Conservation (phyloP, 2,329 filamentous ascomycete genomes). For the Ambrosiella xylebori region DNA sequence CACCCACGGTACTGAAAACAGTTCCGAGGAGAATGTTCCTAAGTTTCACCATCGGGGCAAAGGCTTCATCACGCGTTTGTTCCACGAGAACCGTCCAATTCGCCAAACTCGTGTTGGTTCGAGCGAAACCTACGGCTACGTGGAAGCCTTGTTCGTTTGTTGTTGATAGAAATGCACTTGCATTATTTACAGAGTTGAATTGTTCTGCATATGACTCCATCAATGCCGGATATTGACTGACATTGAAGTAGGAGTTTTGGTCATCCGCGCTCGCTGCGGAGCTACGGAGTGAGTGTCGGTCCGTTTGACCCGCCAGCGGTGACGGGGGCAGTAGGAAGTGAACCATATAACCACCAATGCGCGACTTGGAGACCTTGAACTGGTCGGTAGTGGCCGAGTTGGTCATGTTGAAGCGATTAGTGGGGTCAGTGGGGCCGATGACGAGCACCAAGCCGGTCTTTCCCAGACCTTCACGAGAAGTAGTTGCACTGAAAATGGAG, state of each 20-base stretch:
- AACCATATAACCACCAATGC: constrained; percentile 20
- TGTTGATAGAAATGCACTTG: constrained; percentile 50
- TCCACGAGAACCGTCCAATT: constrained; percentile 76
- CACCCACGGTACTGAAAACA: constrained; percentile 65
- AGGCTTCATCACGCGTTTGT: constrained; percentile 56
- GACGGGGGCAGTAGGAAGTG: constrained; percentile 45
- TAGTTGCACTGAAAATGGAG: constrained; percentile 43
- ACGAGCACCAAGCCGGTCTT: constrained; percentile 52
- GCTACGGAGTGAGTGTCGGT: constrained; percentile 33
- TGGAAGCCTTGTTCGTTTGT: constrained; percentile 50
- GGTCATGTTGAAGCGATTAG: constrained; percentile 45
- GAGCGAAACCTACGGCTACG: constrained; percentile 69
- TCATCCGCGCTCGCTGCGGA: constrained; percentile 6
- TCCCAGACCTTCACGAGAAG: constrained; percentile 52
- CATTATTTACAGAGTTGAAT: constrained; percentile 41
- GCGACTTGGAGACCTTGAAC: constrained; percentile 15
- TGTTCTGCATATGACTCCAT: constrained; percentile 38
- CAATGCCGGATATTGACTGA: constrained; percentile 45
- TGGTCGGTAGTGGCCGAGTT: constrained; percentile 31
- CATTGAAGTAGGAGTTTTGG: constrained; percentile 30
- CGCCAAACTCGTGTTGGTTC: constrained; percentile 48
- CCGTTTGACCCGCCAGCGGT: constrained; percentile 21
- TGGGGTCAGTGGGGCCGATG: constrained; percentile 46
- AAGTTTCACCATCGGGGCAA: constrained; percentile 55
- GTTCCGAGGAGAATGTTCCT: constrained; percentile 67